Base-by-base conservation (phyloP, 2,329 filamentous ascomycete species). In the Trichoderma cornu-damae region DNA sequence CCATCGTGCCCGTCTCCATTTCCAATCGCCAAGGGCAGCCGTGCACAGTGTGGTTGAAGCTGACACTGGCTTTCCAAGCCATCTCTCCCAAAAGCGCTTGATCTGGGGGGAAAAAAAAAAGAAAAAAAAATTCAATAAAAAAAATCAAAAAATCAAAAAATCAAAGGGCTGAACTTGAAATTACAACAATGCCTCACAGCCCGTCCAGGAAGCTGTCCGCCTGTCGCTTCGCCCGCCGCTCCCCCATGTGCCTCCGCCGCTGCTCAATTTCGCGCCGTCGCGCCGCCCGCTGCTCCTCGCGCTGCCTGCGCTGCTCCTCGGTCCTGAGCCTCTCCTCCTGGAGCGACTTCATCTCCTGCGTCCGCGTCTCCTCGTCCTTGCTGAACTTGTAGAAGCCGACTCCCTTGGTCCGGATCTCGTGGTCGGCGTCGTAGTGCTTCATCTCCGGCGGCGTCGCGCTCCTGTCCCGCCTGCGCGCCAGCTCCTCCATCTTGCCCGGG, bases 371-470 rank as follows among this genome's bases (percentile, higher is more conserved):
- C 67, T 87, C 85, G 70, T 96, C 88, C 62, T 81, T 82, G 59
- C 87, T 90, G 69, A 99, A 97, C 57, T 88, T 85, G 75, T 91
- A 96, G 73, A 97, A 99, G 0, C 89, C 94, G 0, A 89, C 89
- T 3, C 94, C 94, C 66, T 94, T 93, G 43, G 84, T 90, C 60
- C 94, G 79, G 48, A 96, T 85, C 78, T 99, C 94, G 60, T 80
- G 81, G 60, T 83, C 82, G 1, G 90, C 90, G 70, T 96, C 88
- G 72, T 97, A 99, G 73, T 97, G 93, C 66, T 80, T 79, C 64
- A 87, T 83, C 6, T 86, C 83, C 5, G 91, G 92, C 53, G 92
- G 90, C 48, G 92, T 96, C 51, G 86, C 78, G 64, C 85, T 87
- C 57, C 86, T 81, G 73, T 96, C 91, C 46, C 91, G 81, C 73